These are phyloP conservation scores for Naganishia cerealis DNA, from an alignment of 1,284 basidiomycete genomes.

Conservation along the genomic window DNA sequence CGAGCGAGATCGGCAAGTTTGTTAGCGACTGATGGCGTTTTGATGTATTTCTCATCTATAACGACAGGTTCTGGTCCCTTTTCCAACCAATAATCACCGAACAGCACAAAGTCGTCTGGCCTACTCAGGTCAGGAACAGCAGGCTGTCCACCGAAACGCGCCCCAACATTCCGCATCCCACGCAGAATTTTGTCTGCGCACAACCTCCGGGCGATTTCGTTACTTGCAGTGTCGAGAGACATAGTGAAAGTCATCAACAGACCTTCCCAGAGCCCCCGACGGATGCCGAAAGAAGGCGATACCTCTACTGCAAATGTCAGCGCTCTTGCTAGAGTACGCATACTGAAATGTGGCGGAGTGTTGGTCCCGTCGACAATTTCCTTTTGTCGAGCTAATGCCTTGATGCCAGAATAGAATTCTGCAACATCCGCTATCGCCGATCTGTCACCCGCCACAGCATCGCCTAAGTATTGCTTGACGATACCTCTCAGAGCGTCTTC, in stretches of 20 bases:
- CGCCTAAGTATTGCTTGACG: conserved; percentile 85
- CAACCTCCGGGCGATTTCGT: conserved; percentile 66
- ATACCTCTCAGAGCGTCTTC: conserved; percentile 85
- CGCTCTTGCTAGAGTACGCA: conserved; percentile 90
- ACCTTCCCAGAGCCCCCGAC: conserved; percentile 91
- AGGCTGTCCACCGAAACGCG: conserved; percentile 71
- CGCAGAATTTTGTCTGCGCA: conserved; percentile 78
- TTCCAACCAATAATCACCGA: conserved; percentile 89
- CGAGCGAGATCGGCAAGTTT: conserved; percentile 91
- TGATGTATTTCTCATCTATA: conserved; percentile 68
- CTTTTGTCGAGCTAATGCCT: conserved; percentile 73
- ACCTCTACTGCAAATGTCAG: conserved; percentile 87
- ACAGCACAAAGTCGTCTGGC: conserved; percentile 69
- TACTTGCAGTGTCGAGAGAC: conserved; percentile 78
- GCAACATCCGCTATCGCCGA: conserved; percentile 86
- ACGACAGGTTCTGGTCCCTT: conserved; percentile 67
- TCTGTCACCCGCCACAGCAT: conserved; percentile 78
- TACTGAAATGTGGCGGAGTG: conserved; percentile 92
- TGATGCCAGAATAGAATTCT: conserved; percentile 84
- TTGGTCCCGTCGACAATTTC: conserved; percentile 92
- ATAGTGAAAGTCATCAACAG: conserved; percentile 97
- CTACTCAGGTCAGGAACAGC: conserved; percentile 59
- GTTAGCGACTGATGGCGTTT: conserved; percentile 93
- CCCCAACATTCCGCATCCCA: conserved; percentile 76
- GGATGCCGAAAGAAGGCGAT: conserved; percentile 72